Base-by-base conservation (phyloP, 2,329 filamentous ascomycete species). In the Colletotrichum sp. region DNA sequence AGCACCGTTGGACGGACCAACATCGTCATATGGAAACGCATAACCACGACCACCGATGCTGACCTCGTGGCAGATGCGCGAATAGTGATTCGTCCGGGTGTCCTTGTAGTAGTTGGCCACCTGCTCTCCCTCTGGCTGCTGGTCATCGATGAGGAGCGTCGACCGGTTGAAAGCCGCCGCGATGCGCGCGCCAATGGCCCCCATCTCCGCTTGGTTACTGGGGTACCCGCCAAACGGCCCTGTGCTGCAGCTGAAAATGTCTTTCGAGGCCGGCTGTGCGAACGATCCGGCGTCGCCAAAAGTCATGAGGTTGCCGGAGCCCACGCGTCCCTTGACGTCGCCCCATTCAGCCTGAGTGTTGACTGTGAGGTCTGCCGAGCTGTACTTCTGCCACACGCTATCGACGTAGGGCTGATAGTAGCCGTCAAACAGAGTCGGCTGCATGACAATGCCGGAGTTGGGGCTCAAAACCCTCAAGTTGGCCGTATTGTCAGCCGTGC, bases 101-200 rank as follows among this genome's bases (percentile, higher is more conserved):
- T 89, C 83, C 55, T 82, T 78, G 83, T 94, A 94, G 81, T 92
- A 94, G 10, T 81, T 82, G 8, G 81, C 81, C 3, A 89, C 84
- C 1, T 80, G 77, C 81, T 91, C 90, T 67, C 87, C 86, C 71
- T 90, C 86, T 16, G 90, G 92, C 84, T 90, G 92, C 78, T 81
- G 79, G n/a, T 82, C 69, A 79, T 90, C 85, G 24, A 84, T 81
- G 66, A 94, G 84, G 76, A 97, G 84, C 13, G 93, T 96, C 39
- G 90, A 92, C 26, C 95, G 90, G 84, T 96, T 95, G 80, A 96
- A 91, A 1, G 93, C 94, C 2, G 95, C 95, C 0, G 93, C 90
- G 16, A 97, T 85, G n/a, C 95, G 89, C 0, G 95, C 94, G 10
- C 93, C 92, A 72, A 96, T 90, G 55, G 92, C 92, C 76, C 91